phyloP scores from a whole-genome alignment of 163 green algal species.

The Scenedesmus sp. region DNA sequence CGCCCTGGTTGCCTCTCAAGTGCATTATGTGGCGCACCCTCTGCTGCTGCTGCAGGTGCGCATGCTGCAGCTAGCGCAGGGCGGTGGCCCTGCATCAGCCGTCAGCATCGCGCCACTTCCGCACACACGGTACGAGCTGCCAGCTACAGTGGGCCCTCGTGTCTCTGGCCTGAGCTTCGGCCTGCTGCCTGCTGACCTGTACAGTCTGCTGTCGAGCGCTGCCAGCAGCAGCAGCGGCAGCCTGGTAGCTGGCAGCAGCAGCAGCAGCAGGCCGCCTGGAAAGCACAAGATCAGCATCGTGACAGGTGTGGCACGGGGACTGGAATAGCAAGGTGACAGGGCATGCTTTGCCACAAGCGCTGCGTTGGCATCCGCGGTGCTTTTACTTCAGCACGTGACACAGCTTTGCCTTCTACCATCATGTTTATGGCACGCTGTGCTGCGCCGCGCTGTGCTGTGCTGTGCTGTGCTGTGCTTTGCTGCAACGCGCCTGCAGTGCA shows the following conservation, averaged over 20 bases:
- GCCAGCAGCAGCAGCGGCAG: conserved; percentile 10
- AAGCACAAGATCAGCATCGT: conserved; percentile 38
- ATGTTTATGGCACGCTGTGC: background rate
- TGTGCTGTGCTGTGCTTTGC: no score
- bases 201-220: conserved; percentile 55
- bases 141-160: conserved; percentile 26
- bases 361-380: no score
- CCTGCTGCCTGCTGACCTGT: conserved; percentile 57
- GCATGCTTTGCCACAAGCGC: no score
- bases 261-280: background rate
- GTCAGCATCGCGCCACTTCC: background rate
- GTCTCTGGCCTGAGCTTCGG: conserved; percentile 56
- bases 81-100: background rate
- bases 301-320: conserved; percentile 3
- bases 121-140: conserved; percentile 48
- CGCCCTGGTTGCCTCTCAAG: no score
- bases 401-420: background rate
- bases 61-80: conserved; percentile 29
- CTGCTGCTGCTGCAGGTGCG: background rate
- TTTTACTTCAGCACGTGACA: background rate
- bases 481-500: background rate
- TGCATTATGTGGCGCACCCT: background rate
- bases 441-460: background rate
- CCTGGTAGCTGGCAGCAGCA: background rate
- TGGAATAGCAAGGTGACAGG: no score